A percentile compares a stretch with the other conserved stretches of the same genome.
Evolutionary conservation across 495 filamentous ascomycete genomes (phyloP).

Genomic region (Hypoxylon lenormandii): DNA sequence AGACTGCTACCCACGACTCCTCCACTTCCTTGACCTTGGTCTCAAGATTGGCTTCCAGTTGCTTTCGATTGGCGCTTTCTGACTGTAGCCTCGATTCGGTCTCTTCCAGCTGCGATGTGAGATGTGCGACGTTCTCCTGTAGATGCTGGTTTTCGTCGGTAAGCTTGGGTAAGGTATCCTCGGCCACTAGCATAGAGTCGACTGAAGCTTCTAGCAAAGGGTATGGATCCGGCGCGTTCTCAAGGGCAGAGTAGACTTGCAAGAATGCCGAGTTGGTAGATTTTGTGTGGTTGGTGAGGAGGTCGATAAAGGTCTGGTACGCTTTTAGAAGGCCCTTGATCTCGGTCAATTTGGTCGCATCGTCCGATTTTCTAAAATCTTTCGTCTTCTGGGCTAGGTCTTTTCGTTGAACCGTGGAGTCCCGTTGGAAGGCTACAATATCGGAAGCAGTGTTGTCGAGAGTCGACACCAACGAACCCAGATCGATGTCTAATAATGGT

Average conservation of each 20-base stretch:
- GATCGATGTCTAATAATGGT: conserved; percentile 78
- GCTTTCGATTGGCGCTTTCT: conserved; percentile 76
- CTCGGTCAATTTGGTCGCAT: conserved; percentile 85
- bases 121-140: conserved; percentile 77
- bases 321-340: conserved; percentile 94
- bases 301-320: conserved; percentile 97
- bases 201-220: conserved; percentile 95
- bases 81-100: conserved; percentile 79
- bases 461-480: conserved; percentile 84
- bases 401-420: conserved; percentile 91
- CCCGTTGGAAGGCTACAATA: conserved; percentile 89
- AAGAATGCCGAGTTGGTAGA: conserved; percentile 89
- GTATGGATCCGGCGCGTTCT: conserved; percentile 96
- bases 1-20: conserved; percentile 87
- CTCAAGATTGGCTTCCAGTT: conserved; percentile 81
- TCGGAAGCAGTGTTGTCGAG: conserved; percentile 93
- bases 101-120: conserved; percentile 93
- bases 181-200: conserved; percentile 87
- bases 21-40: conserved; percentile 85
- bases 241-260: conserved; percentile 89
- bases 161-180: conserved; percentile 89
- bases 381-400: conserved; percentile 98
- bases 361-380: conserved; percentile 94
- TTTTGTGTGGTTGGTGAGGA: conserved; percentile 93
- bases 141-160: conserved; percentile 87